Conservation (phyloP, 2,329 filamentous ascomycete genomes). For the Colletotrichum sp. region DNA sequence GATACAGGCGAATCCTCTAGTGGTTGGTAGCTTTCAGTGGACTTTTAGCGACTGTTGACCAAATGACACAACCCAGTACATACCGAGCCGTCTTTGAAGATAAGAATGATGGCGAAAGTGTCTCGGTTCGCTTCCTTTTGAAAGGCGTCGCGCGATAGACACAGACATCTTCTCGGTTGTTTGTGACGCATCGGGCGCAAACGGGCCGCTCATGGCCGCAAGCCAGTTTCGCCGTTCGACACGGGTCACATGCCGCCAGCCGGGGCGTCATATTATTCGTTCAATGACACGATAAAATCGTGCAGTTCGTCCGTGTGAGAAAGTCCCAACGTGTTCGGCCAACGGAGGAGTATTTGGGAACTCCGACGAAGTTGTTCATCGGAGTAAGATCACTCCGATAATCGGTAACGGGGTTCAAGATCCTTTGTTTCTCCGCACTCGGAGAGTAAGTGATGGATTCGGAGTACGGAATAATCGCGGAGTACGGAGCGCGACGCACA, state of each 20-base stretch:
- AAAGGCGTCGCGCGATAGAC: neutral
- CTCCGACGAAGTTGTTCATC: neutral
- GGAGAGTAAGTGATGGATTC: neutral
- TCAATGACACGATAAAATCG: neutral
- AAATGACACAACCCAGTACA: neutral
- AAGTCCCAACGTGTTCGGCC: neutral
- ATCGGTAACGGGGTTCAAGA: neutral
- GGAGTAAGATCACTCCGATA: neutral
- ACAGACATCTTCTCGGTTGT: neutral
- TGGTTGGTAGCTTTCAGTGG: neutral
- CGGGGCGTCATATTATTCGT: neutral
- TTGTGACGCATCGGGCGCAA: neutral
- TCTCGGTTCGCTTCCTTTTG: neutral
- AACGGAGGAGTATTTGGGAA: neutral
- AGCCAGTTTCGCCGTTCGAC: neutral
- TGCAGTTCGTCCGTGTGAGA: neutral
- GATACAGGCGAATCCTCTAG: neutral
- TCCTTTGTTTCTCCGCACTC: neutral
- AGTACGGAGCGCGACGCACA: neutral
- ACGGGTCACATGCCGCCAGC: neutral
- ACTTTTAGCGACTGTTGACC: neutral
- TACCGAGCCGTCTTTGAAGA: neutral
- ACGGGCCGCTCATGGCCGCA: neutral
- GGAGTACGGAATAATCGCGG: neutral
- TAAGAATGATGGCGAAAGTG: neutral